Conservation (phyloP, 345 rosid species). For the Syzygium oleosum region DNA sequence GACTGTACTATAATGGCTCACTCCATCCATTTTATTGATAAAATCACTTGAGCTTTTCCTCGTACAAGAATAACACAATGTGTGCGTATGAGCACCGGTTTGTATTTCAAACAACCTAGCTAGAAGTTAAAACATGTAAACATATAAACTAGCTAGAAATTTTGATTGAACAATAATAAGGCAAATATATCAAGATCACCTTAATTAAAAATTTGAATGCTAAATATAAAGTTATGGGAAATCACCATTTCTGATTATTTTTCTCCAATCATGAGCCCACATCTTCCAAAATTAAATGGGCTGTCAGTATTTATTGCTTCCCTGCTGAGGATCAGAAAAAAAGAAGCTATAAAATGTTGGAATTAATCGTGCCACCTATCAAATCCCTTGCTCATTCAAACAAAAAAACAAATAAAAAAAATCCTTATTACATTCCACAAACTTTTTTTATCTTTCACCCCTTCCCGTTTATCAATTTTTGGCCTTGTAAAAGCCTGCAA, state of each 20-base stretch:
- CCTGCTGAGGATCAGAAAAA: not conserved
- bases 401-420: not conserved
- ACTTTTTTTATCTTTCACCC: not conserved
- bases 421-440: not conserved
- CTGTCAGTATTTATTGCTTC: accelerated
- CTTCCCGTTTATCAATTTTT: not conserved
- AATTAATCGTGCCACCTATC: no score
- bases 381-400: not conserved
- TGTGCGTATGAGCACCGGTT: no score
- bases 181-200: not conserved
- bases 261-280: not conserved
- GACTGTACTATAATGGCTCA: no score
- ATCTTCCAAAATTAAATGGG: not conserved
- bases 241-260: not conserved
- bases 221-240: not conserved
- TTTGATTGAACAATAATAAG: not conserved
- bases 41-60: no score
- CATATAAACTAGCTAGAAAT: not conserved
- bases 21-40: no score
- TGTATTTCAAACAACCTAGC: no score
- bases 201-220: not conserved
- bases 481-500: slow-evolving; percentile 23
- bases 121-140: no score
- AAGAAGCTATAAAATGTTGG: not conserved
- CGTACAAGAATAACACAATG: no score